Evolutionary conservation across 1,284 basidiomycete genomes (phyloP), one percentile per base, ranked within the genome.

Genomic region (Marasmius oreades): DNA sequence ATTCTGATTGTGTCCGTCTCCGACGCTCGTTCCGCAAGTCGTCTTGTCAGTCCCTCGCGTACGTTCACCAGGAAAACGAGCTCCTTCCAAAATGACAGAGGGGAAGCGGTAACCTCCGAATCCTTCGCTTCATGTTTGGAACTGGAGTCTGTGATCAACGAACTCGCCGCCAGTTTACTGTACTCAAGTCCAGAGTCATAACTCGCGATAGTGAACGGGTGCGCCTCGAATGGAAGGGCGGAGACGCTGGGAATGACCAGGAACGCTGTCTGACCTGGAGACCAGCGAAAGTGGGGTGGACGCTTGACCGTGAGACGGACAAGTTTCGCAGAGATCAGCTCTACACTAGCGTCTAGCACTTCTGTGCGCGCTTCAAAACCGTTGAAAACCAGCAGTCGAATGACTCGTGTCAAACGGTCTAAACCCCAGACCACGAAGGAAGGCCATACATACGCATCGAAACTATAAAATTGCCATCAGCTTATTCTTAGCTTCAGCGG

Each of bases 401-500:
- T 57, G 16, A 77, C 22, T 12, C 85, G 80, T 54, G 85, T 62
- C 37, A 79, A 55, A 24, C 86, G 79, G 66, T 90, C 88, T 47
- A 86, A 66, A 0, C 72, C 84, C 86, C 86, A 90, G 33, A 88
- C 66, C 61, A 86, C 69, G 68, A 86, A 76, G 1, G 77, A 74
- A 3, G 85, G 83, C 80, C 81, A 82, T 26, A 81, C 63, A 60
- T 78, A 79, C 8, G 37, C 52, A 24, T 58, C 26, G 33, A 51
- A 58, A 20, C 56, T 58, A 16, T 24, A 36, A 11, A 4, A 18
- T 14, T 24, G 20, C 3, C 5, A 1, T 42, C 23, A n/a, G 24
- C 39, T n/a, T 8, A 37, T 5, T 31, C 1, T 4, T 10, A 44
- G 14, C 11, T 56, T 55, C 52, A 53, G 3, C 5, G n/a, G 36